Base-by-base conservation (phyloP, 306 rosid genomes). In the Carpinus viminea region DNA sequence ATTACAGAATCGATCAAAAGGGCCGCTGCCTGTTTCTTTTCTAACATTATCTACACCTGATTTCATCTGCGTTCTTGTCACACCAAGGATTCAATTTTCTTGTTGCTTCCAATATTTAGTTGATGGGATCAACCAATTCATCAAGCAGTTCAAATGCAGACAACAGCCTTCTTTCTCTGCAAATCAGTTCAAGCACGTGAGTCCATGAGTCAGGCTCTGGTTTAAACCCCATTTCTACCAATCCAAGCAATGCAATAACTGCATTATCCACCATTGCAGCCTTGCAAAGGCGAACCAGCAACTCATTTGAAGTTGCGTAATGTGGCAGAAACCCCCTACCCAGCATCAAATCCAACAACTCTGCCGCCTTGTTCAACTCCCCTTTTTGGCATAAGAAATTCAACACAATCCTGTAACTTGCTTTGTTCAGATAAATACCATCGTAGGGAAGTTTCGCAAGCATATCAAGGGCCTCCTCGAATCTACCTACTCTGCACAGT, bases 341-440 rank as follows among this genome's bases (percentile, higher is more conserved):
- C 54, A 92, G 66, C 94, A 91, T 94, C 66, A 94, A 38, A 52
- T 74, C 79, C 83, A 92, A 86, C 74, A 91, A 85, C 24, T 74
- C 83, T n/a, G 46, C 76, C 3, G 95, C 97, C 86, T 50, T 90
- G 64, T 81, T 74, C 78, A 90, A 79, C 73, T 92, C 92, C 76
- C 89, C 81, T 20, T 87, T 88, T 76, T 86, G 85, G 68, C 80
- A 83, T 79, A 94, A 82, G 28, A 74, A 85, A 80, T 92, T 94
- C 70, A 92, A 81, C 76, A 94, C 96, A 74, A 94, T 92, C 78
- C 97, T 88, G 82, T 94, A 91, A 74, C 98, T 92, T 38, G 86
- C 87, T 87, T 89, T 91, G 85, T 89, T 86, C 77, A 92, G 84
- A 86, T 92, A 88, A n/a, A 88, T 81, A 83, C 97, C 98, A 77